phyloP scores from a whole-genome alignment of 148 eudicot genomes.

The Arctostaphylos glauca region DNA sequence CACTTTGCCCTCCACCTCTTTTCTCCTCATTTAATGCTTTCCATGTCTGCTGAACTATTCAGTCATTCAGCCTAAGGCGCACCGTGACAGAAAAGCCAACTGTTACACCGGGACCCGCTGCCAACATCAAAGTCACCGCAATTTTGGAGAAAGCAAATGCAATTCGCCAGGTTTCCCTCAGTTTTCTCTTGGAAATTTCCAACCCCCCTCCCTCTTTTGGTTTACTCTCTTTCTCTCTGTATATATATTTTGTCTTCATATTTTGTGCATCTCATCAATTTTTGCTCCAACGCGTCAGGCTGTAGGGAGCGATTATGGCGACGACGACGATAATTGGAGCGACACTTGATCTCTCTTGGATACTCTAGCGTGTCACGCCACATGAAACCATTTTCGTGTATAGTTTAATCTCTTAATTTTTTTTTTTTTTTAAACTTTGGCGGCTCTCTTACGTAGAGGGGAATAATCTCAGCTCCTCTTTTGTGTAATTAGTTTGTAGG shows the following conservation, averaged over 20 bases:
- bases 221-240: neutral
- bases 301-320: conserved; percentile 84
- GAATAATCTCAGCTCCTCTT: conserved; percentile 13
- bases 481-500: conserved; percentile 19
- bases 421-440: neutral
- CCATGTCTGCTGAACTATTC: conserved; percentile 15
- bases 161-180: conserved; percentile 67
- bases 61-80: conserved; percentile 82
- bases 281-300: conserved; percentile 42
- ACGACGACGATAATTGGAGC: conserved; percentile 80
- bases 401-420: too few species aligned
- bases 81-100: conserved; percentile 45
- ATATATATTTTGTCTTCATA: neutral
- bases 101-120: conserved; percentile 29
- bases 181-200: conserved; percentile 14
- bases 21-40: neutral
- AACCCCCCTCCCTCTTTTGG: neutral
- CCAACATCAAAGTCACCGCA: conserved; percentile 60
- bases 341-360: conserved; percentile 44
- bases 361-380: neutral
- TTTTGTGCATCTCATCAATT: neutral
- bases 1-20: conserved; percentile 2
- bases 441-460: conserved; percentile 21
- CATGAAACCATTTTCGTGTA: neutral
- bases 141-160: conserved; percentile 87